A percentile compares a stretch with the other conserved stretches of the same genome.
phyloP scores from a whole-genome alignment of 1,284 basidiomycete genomes.

The Porogramme epimiltina region DNA sequence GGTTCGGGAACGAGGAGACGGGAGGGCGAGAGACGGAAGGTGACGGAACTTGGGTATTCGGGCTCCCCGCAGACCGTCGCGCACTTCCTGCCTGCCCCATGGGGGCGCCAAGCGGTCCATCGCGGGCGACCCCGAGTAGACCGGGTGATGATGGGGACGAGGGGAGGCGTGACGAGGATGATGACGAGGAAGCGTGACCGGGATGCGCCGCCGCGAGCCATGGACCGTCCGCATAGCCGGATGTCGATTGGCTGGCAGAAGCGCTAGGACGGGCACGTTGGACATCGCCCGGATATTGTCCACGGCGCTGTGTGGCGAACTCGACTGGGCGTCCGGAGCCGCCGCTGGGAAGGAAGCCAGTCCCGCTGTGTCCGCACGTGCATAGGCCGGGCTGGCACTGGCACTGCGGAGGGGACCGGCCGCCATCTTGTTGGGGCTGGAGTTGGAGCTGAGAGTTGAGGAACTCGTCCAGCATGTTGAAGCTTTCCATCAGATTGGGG shows the following conservation, averaged over 20 bases:
- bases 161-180: conserved; percentile 18
- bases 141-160: conserved; percentile 8
- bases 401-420: conserved; percentile 36
- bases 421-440: conserved; percentile 14
- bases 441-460: conserved; percentile 1
- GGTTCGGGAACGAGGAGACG: background rate
- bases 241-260: background rate
- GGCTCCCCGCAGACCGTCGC: conserved; percentile 8
- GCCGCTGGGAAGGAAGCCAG: conserved; percentile 30
- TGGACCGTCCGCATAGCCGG: background rate
- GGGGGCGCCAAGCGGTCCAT: background rate
- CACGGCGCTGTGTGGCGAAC: conserved; percentile 32
- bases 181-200: conserved; percentile 19
- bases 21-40: background rate
- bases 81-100: background rate
- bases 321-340: conserved; percentile 23
- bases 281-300: background rate
- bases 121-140: conserved; percentile 1
- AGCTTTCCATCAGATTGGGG: conserved; percentile 20
- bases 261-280: background rate
- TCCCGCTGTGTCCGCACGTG: conserved; percentile 35
- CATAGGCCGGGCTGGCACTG: conserved; percentile 37
- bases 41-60: conserved; percentile 1
- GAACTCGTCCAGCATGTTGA: conserved; percentile 24
- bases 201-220: conserved; percentile 15